phyloP scores from a whole-genome alignment of 129 eudicot species.

The Smallanthus sonchifolius region DNA sequence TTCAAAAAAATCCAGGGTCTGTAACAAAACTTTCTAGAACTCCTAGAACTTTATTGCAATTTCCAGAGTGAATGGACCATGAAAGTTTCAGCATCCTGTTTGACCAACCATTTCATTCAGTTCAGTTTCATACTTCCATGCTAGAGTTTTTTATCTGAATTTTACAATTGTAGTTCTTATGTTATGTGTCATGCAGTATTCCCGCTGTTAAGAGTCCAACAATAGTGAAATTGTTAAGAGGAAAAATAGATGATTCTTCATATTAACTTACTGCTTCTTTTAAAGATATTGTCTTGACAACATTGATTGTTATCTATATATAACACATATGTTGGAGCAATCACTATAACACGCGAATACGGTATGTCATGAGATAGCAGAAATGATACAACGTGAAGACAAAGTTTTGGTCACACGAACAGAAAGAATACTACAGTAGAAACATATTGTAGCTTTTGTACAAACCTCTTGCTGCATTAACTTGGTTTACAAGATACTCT shows the following conservation, averaged over 20 bases:
- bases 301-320: not conserved
- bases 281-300: not conserved
- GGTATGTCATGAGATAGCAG: not conserved
- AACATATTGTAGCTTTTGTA: not conserved
- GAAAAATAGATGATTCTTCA: not conserved
- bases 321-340: not conserved
- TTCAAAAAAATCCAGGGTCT: not conserved
- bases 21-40: not conserved
- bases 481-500: conserved; percentile 84
- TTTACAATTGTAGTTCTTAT: too few species aligned
- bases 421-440: not conserved
- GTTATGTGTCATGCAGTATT: not conserved
- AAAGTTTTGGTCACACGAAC: conserved; percentile 1
- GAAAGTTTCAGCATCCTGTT: not conserved
- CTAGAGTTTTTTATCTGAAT: not conserved
- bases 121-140: not conserved
- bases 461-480: conserved; percentile 87
- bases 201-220: not conserved
- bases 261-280: not conserved
- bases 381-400: conserved; percentile 11
- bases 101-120: not conserved
- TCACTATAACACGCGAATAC: not conserved
- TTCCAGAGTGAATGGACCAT: not conserved
- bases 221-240: not conserved
- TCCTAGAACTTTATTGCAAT: not conserved